Evolutionary conservation across 768 basidiomycete genomes (phyloP).

Genomic region (Lactifluus rugatus): DNA sequence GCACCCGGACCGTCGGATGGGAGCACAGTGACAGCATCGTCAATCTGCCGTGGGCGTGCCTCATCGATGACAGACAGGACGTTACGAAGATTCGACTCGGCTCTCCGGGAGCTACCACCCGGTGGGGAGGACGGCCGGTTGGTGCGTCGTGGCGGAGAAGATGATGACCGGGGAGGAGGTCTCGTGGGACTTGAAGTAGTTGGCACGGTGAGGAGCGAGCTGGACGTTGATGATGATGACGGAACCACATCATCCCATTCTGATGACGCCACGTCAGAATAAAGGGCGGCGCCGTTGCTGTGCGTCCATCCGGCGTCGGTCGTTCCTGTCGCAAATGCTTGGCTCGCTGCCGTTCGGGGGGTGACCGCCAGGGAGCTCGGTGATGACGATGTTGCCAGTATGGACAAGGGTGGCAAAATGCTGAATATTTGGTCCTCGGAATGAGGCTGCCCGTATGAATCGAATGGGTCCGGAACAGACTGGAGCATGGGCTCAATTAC

Average conservation of each 20-base stretch:
- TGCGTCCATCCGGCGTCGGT: constrained; percentile 22
- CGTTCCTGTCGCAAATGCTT: constrained; percentile 13
- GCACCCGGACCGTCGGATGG: neutral
- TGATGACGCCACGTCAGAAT: constrained; percentile 29
- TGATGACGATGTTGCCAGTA: constrained; percentile 51
- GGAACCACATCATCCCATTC: constrained; percentile 40
- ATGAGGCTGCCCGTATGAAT: constrained; percentile 81
- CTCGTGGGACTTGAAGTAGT: neutral
- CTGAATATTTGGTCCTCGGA: constrained; percentile 88
- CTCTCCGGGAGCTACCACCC: constrained; percentile 23
- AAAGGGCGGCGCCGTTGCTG: constrained; percentile 16
- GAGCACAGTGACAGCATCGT: neutral
- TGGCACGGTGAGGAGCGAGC: constrained; percentile 18
- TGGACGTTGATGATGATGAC: constrained; percentile 20
- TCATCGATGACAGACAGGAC: constrained; percentile 71
- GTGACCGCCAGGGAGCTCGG: constrained; percentile 48
- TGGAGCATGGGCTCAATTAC: constrained; percentile 86
- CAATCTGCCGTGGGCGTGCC: constrained; percentile 26
- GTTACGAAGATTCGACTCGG: constrained; percentile 56
- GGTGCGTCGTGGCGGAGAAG: constrained; percentile 32
- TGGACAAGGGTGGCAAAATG: constrained; percentile 78
- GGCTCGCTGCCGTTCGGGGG: constrained; percentile 21
- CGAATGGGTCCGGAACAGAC: constrained; percentile 86
- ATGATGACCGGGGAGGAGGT: constrained; percentile 35
- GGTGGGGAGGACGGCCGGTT: constrained; percentile 16